Evolutionary conservation across 1,284 basidiomycete genomes (phyloP).

Genomic region (Naganishia sp.): DNA sequence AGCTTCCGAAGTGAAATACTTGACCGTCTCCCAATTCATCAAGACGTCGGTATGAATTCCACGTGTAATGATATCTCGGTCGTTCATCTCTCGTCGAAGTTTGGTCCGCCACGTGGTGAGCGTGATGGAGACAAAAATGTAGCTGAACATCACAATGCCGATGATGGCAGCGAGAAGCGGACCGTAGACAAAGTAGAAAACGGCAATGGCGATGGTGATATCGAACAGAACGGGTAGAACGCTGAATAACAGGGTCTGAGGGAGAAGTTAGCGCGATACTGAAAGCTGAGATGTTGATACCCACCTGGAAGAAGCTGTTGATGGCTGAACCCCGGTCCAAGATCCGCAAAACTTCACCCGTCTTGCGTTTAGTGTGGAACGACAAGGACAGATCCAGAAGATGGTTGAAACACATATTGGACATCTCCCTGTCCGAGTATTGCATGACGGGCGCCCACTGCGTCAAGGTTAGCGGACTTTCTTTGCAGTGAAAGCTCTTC

Average conservation of each 20-base stretch:
- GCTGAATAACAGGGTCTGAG: conserved; percentile 65
- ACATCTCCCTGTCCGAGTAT: conserved; percentile 62
- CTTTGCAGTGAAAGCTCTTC: too few species aligned
- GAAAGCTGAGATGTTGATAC: conserved; percentile 29
- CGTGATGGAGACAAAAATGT: conserved; percentile 46
- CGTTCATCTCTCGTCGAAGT: conserved; percentile 72
- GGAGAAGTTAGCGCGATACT: background rate
- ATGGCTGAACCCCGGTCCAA: conserved; percentile 66
- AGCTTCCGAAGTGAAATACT: conserved; percentile 76
- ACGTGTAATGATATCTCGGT: conserved; percentile 67
- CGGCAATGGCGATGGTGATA: conserved; percentile 57
- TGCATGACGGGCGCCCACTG: conserved; percentile 79
- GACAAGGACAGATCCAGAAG: conserved; percentile 77
- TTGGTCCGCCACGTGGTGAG: conserved; percentile 72
- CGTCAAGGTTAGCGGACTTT: background rate
- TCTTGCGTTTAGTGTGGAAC: conserved; percentile 76
- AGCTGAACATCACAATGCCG: conserved; percentile 69
- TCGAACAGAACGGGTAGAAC: conserved; percentile 79
- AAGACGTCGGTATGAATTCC: conserved; percentile 71
- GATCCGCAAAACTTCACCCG: conserved; percentile 67
- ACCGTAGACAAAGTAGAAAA: conserved; percentile 36
- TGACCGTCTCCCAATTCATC: conserved; percentile 78
- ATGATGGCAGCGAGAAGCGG: conserved; percentile 66
- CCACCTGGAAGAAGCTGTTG: conserved; percentile 57
- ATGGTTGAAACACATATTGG: conserved; percentile 74